These are phyloP conservation scores for Didymella segeticola DNA, from an alignment of 2,329 filamentous ascomycete species.

Conservation along the genomic window DNA sequence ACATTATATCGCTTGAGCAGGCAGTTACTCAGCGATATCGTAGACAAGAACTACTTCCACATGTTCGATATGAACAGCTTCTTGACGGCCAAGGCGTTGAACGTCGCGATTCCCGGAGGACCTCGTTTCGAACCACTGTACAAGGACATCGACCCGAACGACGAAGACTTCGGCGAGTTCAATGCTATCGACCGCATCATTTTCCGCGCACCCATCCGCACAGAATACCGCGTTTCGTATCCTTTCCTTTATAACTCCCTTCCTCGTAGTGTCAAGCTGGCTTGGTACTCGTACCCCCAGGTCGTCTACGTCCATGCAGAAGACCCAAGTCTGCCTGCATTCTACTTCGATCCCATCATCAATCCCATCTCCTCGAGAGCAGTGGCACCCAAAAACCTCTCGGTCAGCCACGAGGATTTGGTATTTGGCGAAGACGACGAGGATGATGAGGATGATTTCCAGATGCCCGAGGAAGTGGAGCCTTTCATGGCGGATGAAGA, in stretches of 20 bases:
- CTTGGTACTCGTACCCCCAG: conserved; percentile 94
- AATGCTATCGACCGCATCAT: conserved; percentile 99
- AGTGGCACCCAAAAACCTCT: conserved; percentile 93
- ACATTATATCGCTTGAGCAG: conserved; percentile 90
- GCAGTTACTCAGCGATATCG: conserved; percentile 86
- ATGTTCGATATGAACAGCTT: conserved; percentile 97
- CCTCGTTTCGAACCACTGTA: conserved; percentile 96
- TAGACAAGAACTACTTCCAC: conserved; percentile 97
- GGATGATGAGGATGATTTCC: conserved; percentile 83
- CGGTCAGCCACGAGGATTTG: conserved; percentile 89
- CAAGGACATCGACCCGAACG: conserved; percentile 98
- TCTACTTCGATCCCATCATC: conserved; percentile 97
- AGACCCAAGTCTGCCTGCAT: conserved; percentile 87
- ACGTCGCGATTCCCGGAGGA: conserved; percentile 96
- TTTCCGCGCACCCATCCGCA: conserved; percentile 92
- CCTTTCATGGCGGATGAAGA: conserved; percentile 92
- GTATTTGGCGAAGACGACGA: conserved; percentile 85
- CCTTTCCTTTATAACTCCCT: conserved; percentile 97
- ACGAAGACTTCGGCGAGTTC: conserved; percentile 99
- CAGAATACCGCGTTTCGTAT: conserved; percentile 93
- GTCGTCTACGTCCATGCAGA: conserved; percentile 88
- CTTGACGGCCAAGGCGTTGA: conserved; percentile 93
- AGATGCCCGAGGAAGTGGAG: conserved; percentile 78
- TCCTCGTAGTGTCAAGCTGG: conserved; percentile 88
- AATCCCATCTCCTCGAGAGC: conserved; percentile 96